These are phyloP conservation scores for Curvularia lunata DNA, from an alignment of 2,329 filamentous ascomycete species.

Conservation along the genomic window DNA sequence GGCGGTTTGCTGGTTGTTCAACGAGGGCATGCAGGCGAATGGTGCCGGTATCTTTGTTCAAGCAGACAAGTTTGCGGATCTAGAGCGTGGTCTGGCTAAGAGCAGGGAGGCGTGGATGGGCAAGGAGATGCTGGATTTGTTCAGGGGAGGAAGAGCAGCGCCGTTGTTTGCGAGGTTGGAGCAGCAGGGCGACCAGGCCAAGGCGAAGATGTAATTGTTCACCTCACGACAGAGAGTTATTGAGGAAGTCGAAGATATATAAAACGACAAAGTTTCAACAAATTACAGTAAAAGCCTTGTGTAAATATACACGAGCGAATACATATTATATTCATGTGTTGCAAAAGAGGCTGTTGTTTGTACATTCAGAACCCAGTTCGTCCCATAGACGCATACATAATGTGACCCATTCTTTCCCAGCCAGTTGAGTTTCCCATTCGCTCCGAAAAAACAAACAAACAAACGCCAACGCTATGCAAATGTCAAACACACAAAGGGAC, in stretches of 20 bases:
- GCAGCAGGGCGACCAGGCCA: constrained; percentile 12
- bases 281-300: background rate
- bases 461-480: constrained; percentile 30
- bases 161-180: constrained; percentile 41
- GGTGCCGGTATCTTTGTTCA: constrained; percentile 57
- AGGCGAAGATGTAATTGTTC: constrained; percentile 32
- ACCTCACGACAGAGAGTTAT: too few species aligned
- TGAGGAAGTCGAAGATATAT: background rate
- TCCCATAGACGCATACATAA: background rate
- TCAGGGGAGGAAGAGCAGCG: constrained; percentile 52
- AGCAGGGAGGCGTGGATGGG: constrained; percentile 57
- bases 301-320: background rate
- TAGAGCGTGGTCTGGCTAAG: constrained; percentile 56
- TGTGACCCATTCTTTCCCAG: constrained; percentile 2
- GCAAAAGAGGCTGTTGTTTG: background rate
- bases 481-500: background rate
- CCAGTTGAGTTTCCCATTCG: background rate
- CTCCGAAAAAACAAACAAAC: background rate
- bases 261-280: background rate
- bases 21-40: constrained; percentile 53
- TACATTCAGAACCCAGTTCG: background rate
- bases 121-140: constrained; percentile 58
- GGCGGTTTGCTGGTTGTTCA: constrained; percentile 55
- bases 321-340: background rate
- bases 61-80: constrained; percentile 51